Conservation (phyloP, 768 basidiomycete species). For the Boletus patriciae region DNA sequence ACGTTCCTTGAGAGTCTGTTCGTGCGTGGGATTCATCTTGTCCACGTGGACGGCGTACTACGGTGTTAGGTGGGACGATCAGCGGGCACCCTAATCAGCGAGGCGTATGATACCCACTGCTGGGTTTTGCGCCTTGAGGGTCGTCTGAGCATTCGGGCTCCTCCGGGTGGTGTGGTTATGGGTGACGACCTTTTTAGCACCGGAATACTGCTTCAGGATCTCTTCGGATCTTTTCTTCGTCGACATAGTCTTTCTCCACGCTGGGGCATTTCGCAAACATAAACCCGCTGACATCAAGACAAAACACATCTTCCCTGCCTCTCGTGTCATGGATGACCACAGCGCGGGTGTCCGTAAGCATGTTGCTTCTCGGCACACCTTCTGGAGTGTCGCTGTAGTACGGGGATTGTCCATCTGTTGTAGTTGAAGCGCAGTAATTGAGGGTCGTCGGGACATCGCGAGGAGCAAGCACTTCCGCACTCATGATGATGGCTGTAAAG, state of each 20-base stretch:
- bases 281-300: not conserved
- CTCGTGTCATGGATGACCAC: not conserved
- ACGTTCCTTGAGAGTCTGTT: conserved; percentile 18
- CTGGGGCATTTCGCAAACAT: not conserved
- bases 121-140: not conserved
- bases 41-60: not conserved
- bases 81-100: not conserved
- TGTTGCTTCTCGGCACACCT: not conserved
- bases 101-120: not conserved
- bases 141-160: not conserved
- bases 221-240: not conserved
- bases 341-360: not conserved
- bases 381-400: not conserved
- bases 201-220: not conserved
- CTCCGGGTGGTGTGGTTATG: not conserved
- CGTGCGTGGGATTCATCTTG: not conserved
- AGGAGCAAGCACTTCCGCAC: not conserved
- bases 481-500: not conserved
- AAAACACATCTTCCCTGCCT: not conserved
- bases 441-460: not conserved
- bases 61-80: not conserved
- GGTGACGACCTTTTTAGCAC: not conserved
- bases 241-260: not conserved
- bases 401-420: not conserved
- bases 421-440: not conserved